Conservation (phyloP, 2,329 filamentous ascomycete genomes). For the Cyphellophora attinorum region DNA sequence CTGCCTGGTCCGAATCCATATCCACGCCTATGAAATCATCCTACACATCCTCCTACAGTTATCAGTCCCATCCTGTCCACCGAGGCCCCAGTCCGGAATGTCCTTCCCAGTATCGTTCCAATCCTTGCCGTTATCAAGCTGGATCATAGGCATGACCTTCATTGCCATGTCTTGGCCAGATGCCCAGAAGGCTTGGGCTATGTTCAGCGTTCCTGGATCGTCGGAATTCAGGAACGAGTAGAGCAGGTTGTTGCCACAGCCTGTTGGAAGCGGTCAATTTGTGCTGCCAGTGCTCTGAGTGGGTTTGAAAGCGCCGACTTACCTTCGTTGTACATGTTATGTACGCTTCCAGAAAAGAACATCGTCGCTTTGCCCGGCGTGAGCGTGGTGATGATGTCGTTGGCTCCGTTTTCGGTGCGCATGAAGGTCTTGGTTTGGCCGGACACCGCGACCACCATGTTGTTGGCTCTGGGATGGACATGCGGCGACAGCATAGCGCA, state of each 20-base stretch:
- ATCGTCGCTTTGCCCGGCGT: slow-evolving; percentile 34
- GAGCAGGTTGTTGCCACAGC: slow-evolving; percentile 34
- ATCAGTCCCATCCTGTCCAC: background rate
- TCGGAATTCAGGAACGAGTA: slow-evolving; percentile 34
- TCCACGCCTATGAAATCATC: too few relatives aligned
- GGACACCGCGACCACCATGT: slow-evolving; percentile 31
- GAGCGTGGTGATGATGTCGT: slow-evolving; percentile 26
- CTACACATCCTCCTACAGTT: too few relatives aligned
- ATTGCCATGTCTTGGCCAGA: slow-evolving; percentile 29
- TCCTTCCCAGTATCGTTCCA: background rate
- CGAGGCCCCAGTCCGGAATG: background rate
- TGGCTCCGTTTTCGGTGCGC: slow-evolving; percentile 37
- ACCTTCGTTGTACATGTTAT: slow-evolving; percentile 39
- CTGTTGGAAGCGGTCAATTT: slow-evolving; percentile 3
- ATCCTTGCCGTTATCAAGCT: slow-evolving; percentile 19
- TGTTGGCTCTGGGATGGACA: slow-evolving; percentile 31
- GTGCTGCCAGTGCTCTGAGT: slow-evolving; percentile 17
- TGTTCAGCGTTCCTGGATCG: slow-evolving; percentile 36
- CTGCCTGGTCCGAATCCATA: too few relatives aligned
- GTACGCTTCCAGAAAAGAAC: slow-evolving; percentile 35
- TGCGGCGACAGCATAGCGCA: slow-evolving; percentile 39
- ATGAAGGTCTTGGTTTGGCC: slow-evolving; percentile 39
- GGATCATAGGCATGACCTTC: slow-evolving; percentile 29
- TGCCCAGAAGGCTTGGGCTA: slow-evolving; percentile 30
- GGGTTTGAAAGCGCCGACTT: slow-evolving; percentile 1